Conservation (phyloP, 164 flowering plant genomes). For the Berberis vulgaris region DNA sequence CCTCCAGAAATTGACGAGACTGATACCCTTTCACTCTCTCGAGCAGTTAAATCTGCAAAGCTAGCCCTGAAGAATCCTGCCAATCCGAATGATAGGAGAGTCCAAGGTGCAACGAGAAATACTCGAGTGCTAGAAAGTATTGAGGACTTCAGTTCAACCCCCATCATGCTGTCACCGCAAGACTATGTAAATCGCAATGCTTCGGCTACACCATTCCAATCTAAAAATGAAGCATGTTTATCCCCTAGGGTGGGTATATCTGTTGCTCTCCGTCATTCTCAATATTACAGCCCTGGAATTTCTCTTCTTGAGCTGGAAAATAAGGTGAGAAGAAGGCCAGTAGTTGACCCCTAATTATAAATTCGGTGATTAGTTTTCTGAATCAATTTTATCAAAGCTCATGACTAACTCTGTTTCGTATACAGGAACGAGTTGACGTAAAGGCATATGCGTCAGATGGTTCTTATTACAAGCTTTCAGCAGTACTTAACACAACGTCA, state of each 20-base stretch:
- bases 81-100: constrained; percentile 31
- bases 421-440: constrained; percentile 79
- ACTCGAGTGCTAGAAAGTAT: constrained; percentile 71
- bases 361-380: not conserved
- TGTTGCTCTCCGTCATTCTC: constrained; percentile 63
- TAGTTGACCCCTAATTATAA: not conserved
- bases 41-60: constrained; percentile 66
- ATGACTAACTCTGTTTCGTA: constrained; percentile 3
- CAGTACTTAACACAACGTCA: constrained; percentile 67
- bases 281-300: constrained; percentile 75
- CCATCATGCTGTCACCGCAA: constrained; percentile 94
- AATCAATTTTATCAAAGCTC: not conserved
- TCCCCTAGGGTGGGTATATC: constrained; percentile 67
- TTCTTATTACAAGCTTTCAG: constrained; percentile 87
- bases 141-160: constrained; percentile 61
- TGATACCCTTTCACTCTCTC: constrained; percentile 39
- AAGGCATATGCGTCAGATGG: constrained; percentile 74
- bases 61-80: constrained; percentile 34
- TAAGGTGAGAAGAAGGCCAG: constrained; percentile 54
- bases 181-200: constrained; percentile 49
- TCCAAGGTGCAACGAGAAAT: constrained; percentile 42
- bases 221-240: constrained; percentile 41
- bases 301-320: constrained; percentile 93
- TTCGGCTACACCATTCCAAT: constrained; percentile 30
- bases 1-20: constrained; percentile 44